phyloP scores from a whole-genome alignment of 148 eudicot genomes.

The Cornus kousa region DNA sequence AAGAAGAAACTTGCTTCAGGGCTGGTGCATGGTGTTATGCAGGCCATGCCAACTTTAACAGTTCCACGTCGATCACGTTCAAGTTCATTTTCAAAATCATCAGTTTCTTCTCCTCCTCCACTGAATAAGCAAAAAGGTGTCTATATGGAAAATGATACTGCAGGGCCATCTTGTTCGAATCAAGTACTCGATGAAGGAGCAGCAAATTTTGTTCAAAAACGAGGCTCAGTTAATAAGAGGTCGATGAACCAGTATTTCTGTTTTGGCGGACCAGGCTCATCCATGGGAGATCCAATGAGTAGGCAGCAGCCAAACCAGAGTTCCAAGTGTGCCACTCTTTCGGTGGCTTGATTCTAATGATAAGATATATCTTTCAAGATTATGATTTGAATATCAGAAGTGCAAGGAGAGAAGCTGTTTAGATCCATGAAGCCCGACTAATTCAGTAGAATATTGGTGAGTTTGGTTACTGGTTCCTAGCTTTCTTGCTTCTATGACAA shows the following conservation, averaged over 20 bases:
- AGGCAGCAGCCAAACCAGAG: slow-evolving; percentile 17
- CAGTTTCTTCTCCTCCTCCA: slow-evolving; percentile 50
- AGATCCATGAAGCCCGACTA: neutral
- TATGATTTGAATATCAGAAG: no score
- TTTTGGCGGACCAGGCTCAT: slow-evolving; percentile 50
- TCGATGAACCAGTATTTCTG: slow-evolving; percentile 52
- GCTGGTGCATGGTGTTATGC: slow-evolving; percentile 48
- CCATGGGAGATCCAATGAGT: slow-evolving; percentile 15
- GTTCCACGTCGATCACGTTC: slow-evolving; percentile 48
- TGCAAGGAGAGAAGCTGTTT: neutral
- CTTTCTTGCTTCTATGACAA: neutral
- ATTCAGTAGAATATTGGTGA: neutral
- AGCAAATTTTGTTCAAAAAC: slow-evolving; percentile 27
- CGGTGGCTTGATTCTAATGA: slow-evolving; percentile 22
- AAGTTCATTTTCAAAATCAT: slow-evolving; percentile 58
- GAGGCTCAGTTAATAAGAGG: slow-evolving; percentile 29
- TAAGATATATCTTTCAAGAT: neutral
- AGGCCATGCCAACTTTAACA: slow-evolving; percentile 39
- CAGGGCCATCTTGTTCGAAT: slow-evolving; percentile 32
- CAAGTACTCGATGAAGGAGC: slow-evolving; percentile 21
- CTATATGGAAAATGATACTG: slow-evolving; percentile 31
- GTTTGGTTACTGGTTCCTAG: neutral
- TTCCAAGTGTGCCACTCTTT: slow-evolving; percentile 25
- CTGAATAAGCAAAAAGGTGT: slow-evolving; percentile 53
- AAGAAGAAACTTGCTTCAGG: slow-evolving; percentile 80